phyloP scores from a whole-genome alignment of 495 filamentous ascomycete species.

The Neurospora tetraspora region DNA sequence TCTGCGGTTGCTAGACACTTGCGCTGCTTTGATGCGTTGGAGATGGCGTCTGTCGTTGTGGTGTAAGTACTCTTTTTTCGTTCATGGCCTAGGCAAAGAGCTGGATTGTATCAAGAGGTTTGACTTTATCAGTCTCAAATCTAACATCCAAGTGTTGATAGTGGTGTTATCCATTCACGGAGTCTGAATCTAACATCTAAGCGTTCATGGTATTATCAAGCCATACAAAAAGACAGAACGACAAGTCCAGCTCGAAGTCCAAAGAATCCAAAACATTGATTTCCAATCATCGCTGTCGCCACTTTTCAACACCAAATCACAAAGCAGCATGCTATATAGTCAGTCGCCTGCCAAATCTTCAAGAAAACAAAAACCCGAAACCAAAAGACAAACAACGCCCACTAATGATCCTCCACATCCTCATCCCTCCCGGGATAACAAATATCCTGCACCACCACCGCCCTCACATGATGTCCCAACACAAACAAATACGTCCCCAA shows the following conservation, averaged over 20 bases:
- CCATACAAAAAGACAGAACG: not conserved
- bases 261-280: not conserved
- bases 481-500: conserved; percentile 50
- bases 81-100: not conserved
- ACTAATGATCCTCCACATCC: conserved; percentile 33
- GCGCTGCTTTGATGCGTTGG: not conserved
- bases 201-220: not conserved
- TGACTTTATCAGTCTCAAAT: not conserved
- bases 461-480: conserved; percentile 39
- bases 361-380: not conserved
- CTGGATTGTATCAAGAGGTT: not conserved
- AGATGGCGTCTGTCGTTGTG: not conserved
- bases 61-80: not conserved
- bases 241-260: not conserved
- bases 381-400: not conserved
- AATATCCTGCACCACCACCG: conserved; percentile 45
- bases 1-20: not conserved
- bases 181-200: not conserved
- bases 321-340: not conserved
- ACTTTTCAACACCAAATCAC: not conserved
- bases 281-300: not conserved
- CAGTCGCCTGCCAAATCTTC: not conserved
- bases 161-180: not conserved
- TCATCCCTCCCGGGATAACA: conserved; percentile 56
- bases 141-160: not conserved